Evolutionary conservation across 768 basidiomycete genomes (phyloP), one percentile per base, ranked within the genome.

Genomic region (Megacollybia marginata): DNA sequence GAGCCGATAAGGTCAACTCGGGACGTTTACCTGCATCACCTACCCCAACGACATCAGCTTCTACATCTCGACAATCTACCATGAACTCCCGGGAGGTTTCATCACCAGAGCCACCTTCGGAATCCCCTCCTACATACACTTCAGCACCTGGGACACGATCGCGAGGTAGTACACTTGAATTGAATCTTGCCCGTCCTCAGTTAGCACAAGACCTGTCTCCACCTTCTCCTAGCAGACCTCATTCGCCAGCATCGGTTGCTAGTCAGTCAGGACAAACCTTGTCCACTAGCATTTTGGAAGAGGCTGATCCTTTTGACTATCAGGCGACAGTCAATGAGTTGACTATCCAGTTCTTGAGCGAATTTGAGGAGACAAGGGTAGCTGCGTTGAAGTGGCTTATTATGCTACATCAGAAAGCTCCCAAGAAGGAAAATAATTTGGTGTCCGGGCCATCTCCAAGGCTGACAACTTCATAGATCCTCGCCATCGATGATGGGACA

Each of bases 361-460:
- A 99, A 66, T 92, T 90, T 57, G 95, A 96, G 62, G 93, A 97
- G 61, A 98, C 96, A 0, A 73, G 94, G 45, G 91, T 98, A 5
- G 92, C 93, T 23, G 93, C 95, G 2, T 65, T 99, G 57, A 94
- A 95, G 67, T 99, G 96, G 96, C 71, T 99, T 35, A 84, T 96
- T 50, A 99, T 99, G 96, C 69, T 99, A 47, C 96, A 99, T 67
- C 89, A 94, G 63, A 97, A 98, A 61, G 92, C 93, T 11, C 96
- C 96, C 0, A 90, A 86, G 68, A 95, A 95, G 81, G 93, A 88
- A 53, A 43, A 60, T 48, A 28, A 28, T 28, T 28, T 28, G 23
- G 6, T 28, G 23, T 28, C 13, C 11, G 20, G 4, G 5, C 15
- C 5, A 47, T 33, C 33, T 50, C 9, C 44, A 33, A 7, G 31